phyloP scores from a whole-genome alignment of 306 rosid species.

The Inga leiocalycina region DNA sequence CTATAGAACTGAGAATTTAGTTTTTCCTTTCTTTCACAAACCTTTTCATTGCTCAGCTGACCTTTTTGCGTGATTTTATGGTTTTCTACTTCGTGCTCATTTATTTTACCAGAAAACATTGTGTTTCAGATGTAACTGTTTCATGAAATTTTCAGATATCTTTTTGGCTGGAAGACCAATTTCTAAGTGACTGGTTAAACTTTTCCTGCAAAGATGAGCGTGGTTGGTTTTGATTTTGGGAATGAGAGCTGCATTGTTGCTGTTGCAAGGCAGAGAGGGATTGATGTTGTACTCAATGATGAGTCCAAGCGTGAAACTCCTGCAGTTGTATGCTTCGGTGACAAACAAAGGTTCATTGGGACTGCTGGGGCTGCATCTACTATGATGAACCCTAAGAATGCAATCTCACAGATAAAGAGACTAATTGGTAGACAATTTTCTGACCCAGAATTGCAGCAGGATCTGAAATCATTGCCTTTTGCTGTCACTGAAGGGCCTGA shows the following conservation, averaged over 20 bases:
- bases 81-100: not conserved
- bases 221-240: conserved; percentile 97
- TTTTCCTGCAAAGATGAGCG: conserved; percentile 69
- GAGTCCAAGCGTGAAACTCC: conserved; percentile 99
- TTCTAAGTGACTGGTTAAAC: not conserved
- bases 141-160: not conserved
- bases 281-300: conserved; percentile 93
- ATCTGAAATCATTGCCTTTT: conserved; percentile 75
- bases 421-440: conserved; percentile 70
- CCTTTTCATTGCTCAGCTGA: not conserved
- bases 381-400: conserved; percentile 94
- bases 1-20: not conserved
- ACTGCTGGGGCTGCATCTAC: conserved; percentile 95
- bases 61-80: not conserved
- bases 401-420: conserved; percentile 82
- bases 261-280: conserved; percentile 94
- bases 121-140: not conserved
- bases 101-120: not conserved
- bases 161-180: conserved; percentile 2
- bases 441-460: conserved; percentile 83
- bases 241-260: conserved; percentile 97
- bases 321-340: conserved; percentile 89
- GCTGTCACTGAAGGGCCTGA: conserved; percentile 80
- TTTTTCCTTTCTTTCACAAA: not conserved
- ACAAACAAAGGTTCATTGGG: conserved; percentile 91